Percentiles rank a stretch among this genome's conserved stretches.
These are phyloP conservation scores for Leucocoprinus leucothites DNA, from an alignment of 768 basidiomycete genomes.

Conservation along the genomic window DNA sequence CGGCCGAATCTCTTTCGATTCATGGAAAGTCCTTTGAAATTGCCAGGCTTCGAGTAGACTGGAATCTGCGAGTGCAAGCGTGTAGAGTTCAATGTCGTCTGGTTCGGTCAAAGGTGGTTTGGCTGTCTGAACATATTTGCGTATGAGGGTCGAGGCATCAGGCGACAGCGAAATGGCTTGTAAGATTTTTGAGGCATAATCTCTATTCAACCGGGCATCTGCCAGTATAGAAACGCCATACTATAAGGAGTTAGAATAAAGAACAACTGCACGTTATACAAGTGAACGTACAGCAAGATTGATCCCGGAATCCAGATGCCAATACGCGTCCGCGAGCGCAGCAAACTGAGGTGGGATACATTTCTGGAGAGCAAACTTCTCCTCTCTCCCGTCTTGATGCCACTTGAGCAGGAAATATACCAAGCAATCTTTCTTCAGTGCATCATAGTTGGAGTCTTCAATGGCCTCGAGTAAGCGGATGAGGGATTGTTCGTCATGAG, in stretches of 20 bases:
- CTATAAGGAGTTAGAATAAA: constrained; percentile 31
- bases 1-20: constrained; percentile 48
- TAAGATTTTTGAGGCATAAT: constrained; percentile 77
- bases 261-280: background rate
- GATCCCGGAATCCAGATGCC: constrained; percentile 73
- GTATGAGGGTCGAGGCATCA: constrained; percentile 52
- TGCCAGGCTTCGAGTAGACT: constrained; percentile 73
- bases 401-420: constrained; percentile 81
- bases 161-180: constrained; percentile 55
- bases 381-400: constrained; percentile 63
- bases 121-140: constrained; percentile 72
- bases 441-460: constrained; percentile 60
- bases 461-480: constrained; percentile 59
- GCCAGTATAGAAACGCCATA: constrained; percentile 70
- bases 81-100: constrained; percentile 68
- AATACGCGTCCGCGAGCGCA: constrained; percentile 80
- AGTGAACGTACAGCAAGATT: constrained; percentile 52
- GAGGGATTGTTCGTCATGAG: constrained; percentile 52
- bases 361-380: constrained; percentile 45
- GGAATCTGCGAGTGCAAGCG: constrained; percentile 60
- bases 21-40: constrained; percentile 68
- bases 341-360: constrained; percentile 77
- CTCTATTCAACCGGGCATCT: constrained; percentile 70
- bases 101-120: constrained; percentile 70
- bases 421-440: constrained; percentile 76